Evolutionary conservation across 140 eudicot genomes (phyloP).

Genomic region (Stevia rebaudiana): DNA sequence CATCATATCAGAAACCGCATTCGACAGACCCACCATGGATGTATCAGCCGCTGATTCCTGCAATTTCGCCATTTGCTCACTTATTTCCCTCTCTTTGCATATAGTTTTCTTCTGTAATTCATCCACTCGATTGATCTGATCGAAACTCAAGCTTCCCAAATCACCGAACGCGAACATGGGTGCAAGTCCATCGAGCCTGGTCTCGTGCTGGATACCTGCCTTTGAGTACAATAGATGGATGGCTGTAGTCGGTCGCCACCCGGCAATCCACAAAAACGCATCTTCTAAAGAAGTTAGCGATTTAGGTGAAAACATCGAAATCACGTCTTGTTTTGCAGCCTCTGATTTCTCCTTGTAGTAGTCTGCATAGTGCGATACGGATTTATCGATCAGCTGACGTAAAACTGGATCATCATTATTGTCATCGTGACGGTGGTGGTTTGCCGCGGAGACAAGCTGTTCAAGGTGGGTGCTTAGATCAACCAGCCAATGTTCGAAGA

Average conservation of each 20-base stretch:
- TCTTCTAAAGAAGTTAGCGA: slow-evolving; percentile 53
- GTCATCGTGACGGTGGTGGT: not conserved
- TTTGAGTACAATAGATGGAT: slow-evolving; percentile 63
- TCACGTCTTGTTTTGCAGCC: slow-evolving; percentile 27
- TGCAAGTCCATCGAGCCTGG: slow-evolving; percentile 22
- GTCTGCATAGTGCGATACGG: slow-evolving; percentile 20
- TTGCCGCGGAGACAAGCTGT: slow-evolving; percentile 22
- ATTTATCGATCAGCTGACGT: not conserved
- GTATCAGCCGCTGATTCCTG: slow-evolving; percentile 56
- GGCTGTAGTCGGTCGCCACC: slow-evolving; percentile 66
- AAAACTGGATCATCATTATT: not conserved
- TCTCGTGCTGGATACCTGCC: slow-evolving; percentile 58
- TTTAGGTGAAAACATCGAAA: slow-evolving; percentile 45
- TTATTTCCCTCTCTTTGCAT: slow-evolving; percentile 38
- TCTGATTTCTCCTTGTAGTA: slow-evolving; percentile 41
- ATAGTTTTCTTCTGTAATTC: slow-evolving; percentile 47
- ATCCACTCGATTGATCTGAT: slow-evolving; percentile 34
- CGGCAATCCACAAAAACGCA: slow-evolving; percentile 59
- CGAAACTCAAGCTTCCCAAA: slow-evolving; percentile 33
- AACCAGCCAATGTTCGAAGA: slow-evolving; percentile 23
- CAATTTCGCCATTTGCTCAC: slow-evolving; percentile 44
- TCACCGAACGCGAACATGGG: slow-evolving; percentile 9
- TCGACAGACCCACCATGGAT: slow-evolving; percentile 48
- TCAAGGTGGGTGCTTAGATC: slow-evolving; percentile 15
- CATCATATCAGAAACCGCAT: slow-evolving; percentile 26